Evolutionary conservation across 2,329 filamentous ascomycete genomes (phyloP).

Genomic region (Ceratocystis papillata): DNA sequence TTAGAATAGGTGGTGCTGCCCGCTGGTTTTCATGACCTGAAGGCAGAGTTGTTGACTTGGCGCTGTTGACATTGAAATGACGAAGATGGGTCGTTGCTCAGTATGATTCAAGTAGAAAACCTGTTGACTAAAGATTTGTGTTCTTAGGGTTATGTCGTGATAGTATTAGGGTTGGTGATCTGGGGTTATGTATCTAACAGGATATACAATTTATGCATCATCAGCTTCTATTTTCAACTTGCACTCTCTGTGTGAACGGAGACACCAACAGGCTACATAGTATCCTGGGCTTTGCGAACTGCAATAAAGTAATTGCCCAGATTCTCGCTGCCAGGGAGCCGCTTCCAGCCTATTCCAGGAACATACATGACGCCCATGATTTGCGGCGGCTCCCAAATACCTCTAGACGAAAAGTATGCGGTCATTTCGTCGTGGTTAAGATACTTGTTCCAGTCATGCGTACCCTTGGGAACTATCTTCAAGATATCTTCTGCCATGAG

Average conservation of each 20-base stretch:
- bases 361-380: conserved; percentile 82
- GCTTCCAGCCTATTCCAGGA: conserved; percentile 80
- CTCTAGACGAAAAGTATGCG: conserved; percentile 41
- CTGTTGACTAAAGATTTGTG: neutral
- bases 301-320: conserved; percentile 96
- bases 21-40: neutral
- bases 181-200: conserved; percentile 11
- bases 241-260: neutral
- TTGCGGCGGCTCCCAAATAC: conserved; percentile 49
- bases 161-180: neutral
- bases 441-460: conserved; percentile 95
- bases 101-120: neutral
- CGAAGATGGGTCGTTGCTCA: neutral
- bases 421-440: conserved; percentile 73
- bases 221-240: neutral
- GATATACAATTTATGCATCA: neutral
- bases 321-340: conserved; percentile 68
- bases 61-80: neutral
- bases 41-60: neutral
- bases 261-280: neutral
- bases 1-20: neutral
- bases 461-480: conserved; percentile 79
- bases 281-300: conserved; percentile 42
- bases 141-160: neutral
- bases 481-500: conserved; percentile 80